phyloP scores from a whole-genome alignment of 1,139 yeast species.

The Williopsis jadinii region DNA sequence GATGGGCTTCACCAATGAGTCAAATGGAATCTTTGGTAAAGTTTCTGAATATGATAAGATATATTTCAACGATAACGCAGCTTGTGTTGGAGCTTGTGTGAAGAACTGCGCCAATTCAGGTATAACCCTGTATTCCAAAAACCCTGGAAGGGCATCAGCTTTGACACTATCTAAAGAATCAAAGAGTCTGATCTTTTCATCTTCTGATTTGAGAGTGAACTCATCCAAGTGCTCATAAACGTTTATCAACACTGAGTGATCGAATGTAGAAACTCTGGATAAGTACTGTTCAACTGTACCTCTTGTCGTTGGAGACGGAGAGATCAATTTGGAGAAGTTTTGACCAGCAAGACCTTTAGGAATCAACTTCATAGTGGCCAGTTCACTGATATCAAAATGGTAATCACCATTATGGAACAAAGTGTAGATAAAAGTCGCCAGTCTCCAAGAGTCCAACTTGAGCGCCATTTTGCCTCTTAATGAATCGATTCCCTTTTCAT shows the following conservation, averaged over 20 bases:
- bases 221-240: slow-evolving; percentile 46
- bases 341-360: slow-evolving; percentile 24
- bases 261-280: slow-evolving; percentile 35
- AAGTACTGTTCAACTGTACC: slow-evolving; percentile 44
- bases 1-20: slow-evolving; percentile 50
- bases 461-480: slow-evolving; percentile 26
- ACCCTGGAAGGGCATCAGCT: slow-evolving; percentile 47
- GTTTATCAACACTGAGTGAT: slow-evolving; percentile 39
- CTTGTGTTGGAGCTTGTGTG: slow-evolving; percentile 16
- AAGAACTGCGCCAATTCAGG: slow-evolving; percentile 55
- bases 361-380: slow-evolving; percentile 20
- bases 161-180: slow-evolving; percentile 34
- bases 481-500: slow-evolving; percentile 35
- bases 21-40: slow-evolving; percentile 35
- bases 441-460: slow-evolving; percentile 56
- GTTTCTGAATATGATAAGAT: slow-evolving; percentile 40
- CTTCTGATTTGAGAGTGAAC: slow-evolving; percentile 40
- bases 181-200: slow-evolving; percentile 48
- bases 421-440: slow-evolving; percentile 50
- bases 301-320: slow-evolving; percentile 34
- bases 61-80: slow-evolving; percentile 37
- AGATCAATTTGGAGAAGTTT: slow-evolving; percentile 24
- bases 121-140: slow-evolving; percentile 53
- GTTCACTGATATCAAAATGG: slow-evolving; percentile 16
- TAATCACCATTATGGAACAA: slow-evolving; percentile 30